Conservation (phyloP, 164 flowering plant species). For the Warburgia ugandensis region DNA sequence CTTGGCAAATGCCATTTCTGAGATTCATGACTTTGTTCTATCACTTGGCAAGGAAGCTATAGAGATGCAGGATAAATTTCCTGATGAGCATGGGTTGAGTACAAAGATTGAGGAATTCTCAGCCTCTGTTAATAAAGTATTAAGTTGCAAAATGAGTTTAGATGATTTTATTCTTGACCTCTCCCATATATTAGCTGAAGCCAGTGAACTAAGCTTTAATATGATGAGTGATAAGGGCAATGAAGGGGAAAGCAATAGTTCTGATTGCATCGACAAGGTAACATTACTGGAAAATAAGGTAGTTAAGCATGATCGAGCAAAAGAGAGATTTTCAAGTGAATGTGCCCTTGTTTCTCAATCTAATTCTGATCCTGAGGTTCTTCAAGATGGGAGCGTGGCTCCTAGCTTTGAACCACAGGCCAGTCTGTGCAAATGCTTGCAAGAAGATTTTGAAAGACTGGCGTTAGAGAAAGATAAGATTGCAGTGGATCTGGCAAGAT, state of each 20-base stretch:
- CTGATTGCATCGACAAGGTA: conserved; percentile 85
- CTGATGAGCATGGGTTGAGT: conserved; percentile 32
- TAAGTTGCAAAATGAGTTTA: conserved; percentile 29
- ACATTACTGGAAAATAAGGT: conserved; percentile 67
- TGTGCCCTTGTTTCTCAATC: conserved; percentile 46
- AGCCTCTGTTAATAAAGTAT: conserved; percentile 33
- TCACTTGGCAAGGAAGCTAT: conserved; percentile 61
- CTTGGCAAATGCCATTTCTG: conserved; percentile 47
- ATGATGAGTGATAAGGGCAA: conserved; percentile 39
- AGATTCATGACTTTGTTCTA: conserved; percentile 59
- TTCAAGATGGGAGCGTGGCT: conserved; percentile 45
- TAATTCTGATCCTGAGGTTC: conserved; percentile 52
- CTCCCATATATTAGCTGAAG: conserved; percentile 53
- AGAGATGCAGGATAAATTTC: conserved; percentile 29
- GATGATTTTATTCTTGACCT: conserved; percentile 55
- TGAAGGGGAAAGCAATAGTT: conserved; percentile 46
- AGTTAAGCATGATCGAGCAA: conserved; percentile 30
- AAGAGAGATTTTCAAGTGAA: conserved; percentile 48
- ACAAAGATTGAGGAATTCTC: conserved; percentile 49
- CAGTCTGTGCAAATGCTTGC: conserved; percentile 32
- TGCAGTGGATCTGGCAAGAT: conserved; percentile 45
- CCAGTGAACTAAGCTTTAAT: conserved; percentile 45
- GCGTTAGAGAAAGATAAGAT: conserved; percentile 61
- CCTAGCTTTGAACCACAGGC: conserved; percentile 36
- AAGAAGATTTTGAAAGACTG: conserved; percentile 60